Evolutionary conservation across 2,329 filamentous ascomycete genomes (phyloP), one percentile per base, ranked within the genome.

Genomic region (Trichoderma asperellum): DNA sequence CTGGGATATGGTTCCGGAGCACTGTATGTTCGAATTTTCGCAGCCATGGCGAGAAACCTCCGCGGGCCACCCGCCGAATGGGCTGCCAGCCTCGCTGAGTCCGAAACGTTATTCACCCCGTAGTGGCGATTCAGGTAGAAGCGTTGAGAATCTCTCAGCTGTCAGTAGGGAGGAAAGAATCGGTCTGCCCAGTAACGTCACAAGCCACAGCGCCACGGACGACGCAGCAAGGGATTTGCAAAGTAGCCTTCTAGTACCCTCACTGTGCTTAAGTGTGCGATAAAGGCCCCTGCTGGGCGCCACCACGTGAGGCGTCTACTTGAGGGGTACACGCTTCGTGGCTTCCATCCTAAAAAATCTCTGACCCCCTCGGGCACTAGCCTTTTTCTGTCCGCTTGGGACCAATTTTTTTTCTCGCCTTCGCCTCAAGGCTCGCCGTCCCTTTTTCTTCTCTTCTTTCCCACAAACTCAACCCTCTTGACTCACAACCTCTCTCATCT

Each of bases 401-500:
- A 71, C 58, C 43, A 63, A 61, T 71, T 72, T 68, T 68, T 68
- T 68, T 70, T 70, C 72, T 72, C 70, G 71, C 68, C 64, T 63
- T 68, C 73, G 72, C 65, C 71, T 73, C 71, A 57, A 61, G 55
- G 57, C 69, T 59, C 60, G 55, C 62, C 68, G 67, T 73, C 73
- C 72, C 73, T 72, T 76, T 49, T 77, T 77, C 73, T 69, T 70
- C 21, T 73, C 73, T 75, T 75, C 75, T 59, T 67, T 77, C 74
- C 72, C 68, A 69, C 68, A 69, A 49, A 69, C 68, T 66, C 62
- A 40, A 53, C 47, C 65, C 74, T 78, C 76, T 76, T 76, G 78
- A 77, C 74, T 70, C 72, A 72, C 72, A 76, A 75, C 73, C 74
- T 74, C 61, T 64, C 74, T 72, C 74, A 72, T 75, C 73, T 76